These are phyloP conservation scores for Alloascoidea africana DNA, from an alignment of 805 yeast species.

Conservation along the genomic window DNA sequence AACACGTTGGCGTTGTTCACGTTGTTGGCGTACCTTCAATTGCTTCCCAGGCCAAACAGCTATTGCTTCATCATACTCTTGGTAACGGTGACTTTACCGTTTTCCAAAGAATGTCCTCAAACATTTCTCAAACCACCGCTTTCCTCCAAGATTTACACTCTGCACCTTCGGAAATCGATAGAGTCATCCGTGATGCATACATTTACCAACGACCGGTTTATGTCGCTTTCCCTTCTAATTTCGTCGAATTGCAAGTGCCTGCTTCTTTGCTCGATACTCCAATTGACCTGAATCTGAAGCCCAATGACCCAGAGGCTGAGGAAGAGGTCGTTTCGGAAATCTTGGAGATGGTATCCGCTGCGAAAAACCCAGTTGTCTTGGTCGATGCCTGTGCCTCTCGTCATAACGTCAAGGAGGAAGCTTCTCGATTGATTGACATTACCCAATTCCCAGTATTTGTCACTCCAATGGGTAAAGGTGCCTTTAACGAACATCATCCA, in stretches of 20 bases:
- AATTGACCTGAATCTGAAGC: slow-evolving; percentile 40
- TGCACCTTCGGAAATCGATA: slow-evolving; percentile 62
- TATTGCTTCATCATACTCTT: slow-evolving; percentile 68
- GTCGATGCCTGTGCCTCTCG: slow-evolving; percentile 83
- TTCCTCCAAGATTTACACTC: slow-evolving; percentile 45
- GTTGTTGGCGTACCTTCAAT: slow-evolving; percentile 79
- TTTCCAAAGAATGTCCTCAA: slow-evolving; percentile 64
- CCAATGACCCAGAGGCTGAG: slow-evolving; percentile 48
- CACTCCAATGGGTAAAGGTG: slow-evolving; percentile 86
- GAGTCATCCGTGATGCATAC: slow-evolving; percentile 58
- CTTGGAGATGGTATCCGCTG: slow-evolving; percentile 33
- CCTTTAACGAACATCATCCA: slow-evolving; percentile 55
- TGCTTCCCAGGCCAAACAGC: slow-evolving; percentile 54
- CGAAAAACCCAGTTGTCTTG: slow-evolving; percentile 58
- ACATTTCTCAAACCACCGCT: slow-evolving; percentile 53
- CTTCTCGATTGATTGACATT: slow-evolving; percentile 39
- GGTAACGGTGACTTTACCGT: slow-evolving; percentile 76
- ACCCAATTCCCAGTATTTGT: slow-evolving; percentile 74
- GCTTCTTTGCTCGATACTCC: slow-evolving; percentile 43
- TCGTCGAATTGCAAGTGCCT: slow-evolving; percentile 49
- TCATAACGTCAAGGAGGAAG: slow-evolving; percentile 54
- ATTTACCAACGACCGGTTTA: slow-evolving; percentile 69
- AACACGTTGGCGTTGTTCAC: slow-evolving; percentile 75
- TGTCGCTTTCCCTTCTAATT: slow-evolving; percentile 70
- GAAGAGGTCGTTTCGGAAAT: slow-evolving; percentile 43